Conservation (phyloP, 2,329 filamentous ascomycete species). For the Parastagonospora nodorum region DNA sequence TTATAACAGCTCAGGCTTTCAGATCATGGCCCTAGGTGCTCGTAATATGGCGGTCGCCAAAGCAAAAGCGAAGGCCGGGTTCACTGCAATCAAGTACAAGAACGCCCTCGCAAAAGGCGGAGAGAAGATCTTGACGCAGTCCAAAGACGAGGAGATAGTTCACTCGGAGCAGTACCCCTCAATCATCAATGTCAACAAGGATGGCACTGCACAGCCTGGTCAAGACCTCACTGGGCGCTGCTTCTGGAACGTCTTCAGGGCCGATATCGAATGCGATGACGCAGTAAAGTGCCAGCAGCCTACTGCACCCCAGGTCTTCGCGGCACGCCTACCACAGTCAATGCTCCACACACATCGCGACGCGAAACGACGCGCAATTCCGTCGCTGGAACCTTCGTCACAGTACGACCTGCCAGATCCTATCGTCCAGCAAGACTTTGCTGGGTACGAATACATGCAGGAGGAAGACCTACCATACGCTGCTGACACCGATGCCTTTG, state of each 20-base stretch:
- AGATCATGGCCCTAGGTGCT: constrained; percentile 7
- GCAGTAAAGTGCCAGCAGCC: background rate
- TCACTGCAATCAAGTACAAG: constrained; percentile 12
- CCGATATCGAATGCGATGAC: background rate
- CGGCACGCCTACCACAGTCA: background rate
- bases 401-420: background rate
- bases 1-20: constrained; percentile 16
- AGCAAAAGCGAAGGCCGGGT: constrained; percentile 18
- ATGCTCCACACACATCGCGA: background rate
- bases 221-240: background rate
- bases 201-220: constrained; percentile 7
- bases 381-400: background rate
- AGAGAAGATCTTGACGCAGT: constrained; percentile 12
- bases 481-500: background rate
- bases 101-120: constrained; percentile 8
- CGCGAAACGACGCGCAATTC: background rate
- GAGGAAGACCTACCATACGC: background rate
- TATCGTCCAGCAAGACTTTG: background rate
- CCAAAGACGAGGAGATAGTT: constrained; percentile 9
- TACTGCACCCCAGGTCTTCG: background rate
- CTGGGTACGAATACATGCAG: background rate
- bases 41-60: constrained; percentile 8
- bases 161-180: constrained; percentile 17
- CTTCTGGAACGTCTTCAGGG: constrained; percentile 17
- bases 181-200: constrained; percentile 5